Evolutionary conservation across 2,329 filamentous ascomycete species (phyloP).

Genomic region (Purpureocillium takamizusanense): DNA sequence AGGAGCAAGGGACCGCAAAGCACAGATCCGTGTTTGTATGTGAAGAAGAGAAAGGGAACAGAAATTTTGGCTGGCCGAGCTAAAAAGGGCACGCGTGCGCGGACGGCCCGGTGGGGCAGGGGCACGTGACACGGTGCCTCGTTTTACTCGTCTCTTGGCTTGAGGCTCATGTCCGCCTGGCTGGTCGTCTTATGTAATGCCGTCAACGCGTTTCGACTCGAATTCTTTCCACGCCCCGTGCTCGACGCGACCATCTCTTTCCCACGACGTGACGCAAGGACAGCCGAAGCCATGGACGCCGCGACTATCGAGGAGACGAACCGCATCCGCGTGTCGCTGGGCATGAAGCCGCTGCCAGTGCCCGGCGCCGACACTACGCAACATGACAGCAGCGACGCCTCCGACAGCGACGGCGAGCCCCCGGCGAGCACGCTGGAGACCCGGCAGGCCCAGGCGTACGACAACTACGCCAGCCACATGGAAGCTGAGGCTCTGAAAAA

Average conservation of each 20-base stretch:
- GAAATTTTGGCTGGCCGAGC: slow-evolving; percentile 23
- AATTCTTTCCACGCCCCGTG: neutral
- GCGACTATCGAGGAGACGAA: slow-evolving; percentile 89
- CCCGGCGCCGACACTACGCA: slow-evolving; percentile 48
- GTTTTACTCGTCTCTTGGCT: neutral
- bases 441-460: slow-evolving; percentile 61
- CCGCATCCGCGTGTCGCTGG: slow-evolving; percentile 79
- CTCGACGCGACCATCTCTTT: neutral
- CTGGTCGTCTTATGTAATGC: neutral
- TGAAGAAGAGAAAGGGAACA: slow-evolving; percentile 21
- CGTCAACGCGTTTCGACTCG: neutral
- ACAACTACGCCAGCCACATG: slow-evolving; percentile 58
- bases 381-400: slow-evolving; percentile 36
- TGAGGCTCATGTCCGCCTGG: neutral
- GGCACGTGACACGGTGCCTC: neutral
- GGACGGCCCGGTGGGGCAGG: neutral
- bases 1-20: slow-evolving; percentile 61
- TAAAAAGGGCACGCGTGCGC: slow-evolving; percentile 8
- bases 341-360: slow-evolving; percentile 81
- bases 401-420: slow-evolving; percentile 56
- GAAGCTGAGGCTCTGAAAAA: slow-evolving; percentile 70
- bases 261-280: no score
- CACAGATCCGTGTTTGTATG: slow-evolving; percentile 68
- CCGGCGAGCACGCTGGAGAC: slow-evolving; percentile 74
- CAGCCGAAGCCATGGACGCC: slow-evolving; percentile 40